These are phyloP conservation scores for Usnea hakonensis DNA, from an alignment of 495 filamentous ascomycete genomes.

Conservation along the genomic window DNA sequence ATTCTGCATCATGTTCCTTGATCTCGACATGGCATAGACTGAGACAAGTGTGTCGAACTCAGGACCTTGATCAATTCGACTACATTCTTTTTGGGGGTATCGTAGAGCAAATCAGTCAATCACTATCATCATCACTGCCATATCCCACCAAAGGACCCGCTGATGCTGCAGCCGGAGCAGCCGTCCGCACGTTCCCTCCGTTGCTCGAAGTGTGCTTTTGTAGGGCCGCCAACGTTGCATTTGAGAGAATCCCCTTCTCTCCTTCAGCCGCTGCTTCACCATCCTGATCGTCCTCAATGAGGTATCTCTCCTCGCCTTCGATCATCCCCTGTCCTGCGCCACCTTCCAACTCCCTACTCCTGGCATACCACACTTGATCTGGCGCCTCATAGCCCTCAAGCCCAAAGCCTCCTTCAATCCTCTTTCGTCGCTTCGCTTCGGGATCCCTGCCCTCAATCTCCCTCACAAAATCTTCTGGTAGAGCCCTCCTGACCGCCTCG, in stretches of 20 bases:
- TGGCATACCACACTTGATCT: conserved; percentile 87
- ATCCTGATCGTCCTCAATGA: conserved; percentile 35
- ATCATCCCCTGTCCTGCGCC: conserved; percentile 40
- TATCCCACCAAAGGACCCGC: conserved; percentile 77
- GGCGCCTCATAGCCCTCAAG: conserved; percentile 88
- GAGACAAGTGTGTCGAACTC: background rate
- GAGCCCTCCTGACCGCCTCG: conserved; percentile 79
- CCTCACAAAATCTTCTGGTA: conserved; percentile 87
- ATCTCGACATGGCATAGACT: background rate
- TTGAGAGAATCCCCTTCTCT: conserved; percentile 67
- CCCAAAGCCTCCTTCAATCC: conserved; percentile 84
- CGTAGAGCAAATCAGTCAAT: conserved; percentile 25
- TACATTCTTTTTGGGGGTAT: conserved; percentile 1
- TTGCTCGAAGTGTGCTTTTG: conserved; percentile 35
- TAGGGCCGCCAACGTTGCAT: conserved; percentile 67
- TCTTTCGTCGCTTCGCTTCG: conserved; percentile 76
- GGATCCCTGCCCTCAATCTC: conserved; percentile 90
- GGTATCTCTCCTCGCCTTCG: conserved; percentile 29
- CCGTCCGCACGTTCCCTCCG: conserved; percentile 33
- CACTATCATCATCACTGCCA: conserved; percentile 80
- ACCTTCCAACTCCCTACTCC: conserved; percentile 43
- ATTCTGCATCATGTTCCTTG: background rate
- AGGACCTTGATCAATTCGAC: background rate
- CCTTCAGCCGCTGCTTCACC: conserved; percentile 16
- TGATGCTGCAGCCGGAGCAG: conserved; percentile 38